Conservation (phyloP, 2,329 filamentous ascomycete genomes). For the Dryadomyces quercivorus region DNA sequence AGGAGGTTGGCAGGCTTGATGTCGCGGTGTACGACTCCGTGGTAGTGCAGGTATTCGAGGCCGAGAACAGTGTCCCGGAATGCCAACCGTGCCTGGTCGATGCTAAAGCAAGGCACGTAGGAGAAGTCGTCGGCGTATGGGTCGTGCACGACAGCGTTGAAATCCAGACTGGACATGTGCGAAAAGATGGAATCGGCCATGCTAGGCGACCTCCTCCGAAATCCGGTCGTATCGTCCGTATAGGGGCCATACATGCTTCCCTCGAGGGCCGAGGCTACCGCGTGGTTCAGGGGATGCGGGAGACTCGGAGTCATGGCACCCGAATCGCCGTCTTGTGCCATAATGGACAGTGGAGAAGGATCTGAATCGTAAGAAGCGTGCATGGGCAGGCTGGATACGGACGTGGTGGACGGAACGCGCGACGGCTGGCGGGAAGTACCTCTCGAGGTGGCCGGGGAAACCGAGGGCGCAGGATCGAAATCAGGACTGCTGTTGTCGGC, state of each 20-base stretch:
- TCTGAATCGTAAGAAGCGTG: conserved; percentile 23
- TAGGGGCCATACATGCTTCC: conserved; percentile 70
- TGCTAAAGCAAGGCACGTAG: conserved; percentile 86
- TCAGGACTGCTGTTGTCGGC: conserved; percentile 5
- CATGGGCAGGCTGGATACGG: conserved; percentile 22
- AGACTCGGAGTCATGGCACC: conserved; percentile 42
- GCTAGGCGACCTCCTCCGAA: conserved; percentile 63
- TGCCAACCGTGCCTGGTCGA: conserved; percentile 67
- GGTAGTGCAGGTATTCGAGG: conserved; percentile 83
- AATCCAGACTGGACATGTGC: conserved; percentile 54
- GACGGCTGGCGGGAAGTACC: conserved; percentile 29
- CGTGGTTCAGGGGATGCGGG: conserved; percentile 23
- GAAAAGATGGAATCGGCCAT: conserved; percentile 67
- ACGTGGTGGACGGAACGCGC: conserved; percentile 33
- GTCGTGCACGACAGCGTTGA: conserved; percentile 44
- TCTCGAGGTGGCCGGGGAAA: conserved; percentile 25
- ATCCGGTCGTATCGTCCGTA: conserved; percentile 35
- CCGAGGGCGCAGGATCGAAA: neutral
- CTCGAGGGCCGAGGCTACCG: conserved; percentile 44
- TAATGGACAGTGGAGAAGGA: conserved; percentile 14
- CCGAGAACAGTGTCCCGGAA: conserved; percentile 91
- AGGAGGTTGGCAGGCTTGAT: conserved; percentile 87
- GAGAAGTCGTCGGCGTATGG: conserved; percentile 76
- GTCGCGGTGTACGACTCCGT: conserved; percentile 73
- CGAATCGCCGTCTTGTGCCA: conserved; percentile 14